Conservation (phyloP, 495 filamentous ascomycete genomes). For the Hypomontagnella monticulosa region DNA sequence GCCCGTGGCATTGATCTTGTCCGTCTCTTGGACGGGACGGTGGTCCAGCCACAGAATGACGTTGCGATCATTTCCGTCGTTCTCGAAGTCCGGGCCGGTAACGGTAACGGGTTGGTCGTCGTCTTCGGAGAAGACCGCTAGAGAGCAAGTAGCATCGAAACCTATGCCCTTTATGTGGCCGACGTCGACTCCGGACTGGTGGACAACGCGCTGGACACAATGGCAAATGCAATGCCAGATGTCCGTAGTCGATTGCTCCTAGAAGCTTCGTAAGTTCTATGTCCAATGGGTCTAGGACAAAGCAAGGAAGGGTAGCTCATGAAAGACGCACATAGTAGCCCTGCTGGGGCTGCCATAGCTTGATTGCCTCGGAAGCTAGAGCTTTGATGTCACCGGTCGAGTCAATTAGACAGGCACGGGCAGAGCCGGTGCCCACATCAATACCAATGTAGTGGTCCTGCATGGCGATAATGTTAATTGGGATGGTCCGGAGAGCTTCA, state of each 20-base stretch:
- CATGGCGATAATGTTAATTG: conserved; percentile 37
- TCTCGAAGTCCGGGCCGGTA: conserved; percentile 84
- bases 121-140: conserved; percentile 87
- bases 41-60: conserved; percentile 95
- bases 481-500: conserved; percentile 9
- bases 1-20: conserved; percentile 87
- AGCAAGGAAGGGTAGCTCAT: conserved; percentile 16
- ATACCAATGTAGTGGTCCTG: conserved; percentile 83
- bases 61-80: conserved; percentile 81
- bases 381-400: conserved; percentile 90
- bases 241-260: conserved; percentile 98
- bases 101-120: conserved; percentile 91
- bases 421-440: conserved; percentile 95
- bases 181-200: conserved; percentile 79
- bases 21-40: conserved; percentile 86
- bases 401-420: conserved; percentile 93
- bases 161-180: conserved; percentile 83
- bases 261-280: conserved; percentile 14
- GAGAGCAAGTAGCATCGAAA: conserved; percentile 96
- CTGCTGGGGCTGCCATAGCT: conserved; percentile 90
- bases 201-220: conserved; percentile 80
- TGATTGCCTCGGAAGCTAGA: conserved; percentile 88
- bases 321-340: conserved; percentile 77
- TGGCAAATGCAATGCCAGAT: conserved; percentile 92
- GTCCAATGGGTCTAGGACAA: conserved; percentile 7